A percentile compares a stretch with the other conserved stretches of the same genome.
Evolutionary conservation across 805 yeast species (phyloP).

Genomic region (Schizosaccharomyces cryophilus): DNA sequence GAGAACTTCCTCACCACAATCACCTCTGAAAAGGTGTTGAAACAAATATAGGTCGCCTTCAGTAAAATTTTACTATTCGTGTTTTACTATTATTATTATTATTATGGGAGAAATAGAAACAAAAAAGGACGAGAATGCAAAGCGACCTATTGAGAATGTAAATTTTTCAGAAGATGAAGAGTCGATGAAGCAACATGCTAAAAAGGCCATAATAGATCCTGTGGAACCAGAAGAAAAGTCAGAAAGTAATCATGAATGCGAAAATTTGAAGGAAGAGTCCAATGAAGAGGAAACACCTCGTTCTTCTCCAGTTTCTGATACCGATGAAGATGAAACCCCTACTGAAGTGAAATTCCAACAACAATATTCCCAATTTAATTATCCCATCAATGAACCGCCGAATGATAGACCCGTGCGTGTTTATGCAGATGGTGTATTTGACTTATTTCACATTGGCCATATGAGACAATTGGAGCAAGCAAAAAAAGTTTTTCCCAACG

Average conservation of each 20-base stretch:
- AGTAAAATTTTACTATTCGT: too few relatives aligned
- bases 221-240: neutral
- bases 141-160: neutral
- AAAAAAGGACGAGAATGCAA: too few relatives aligned
- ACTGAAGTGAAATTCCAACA: neutral
- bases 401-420: constrained; percentile 63
- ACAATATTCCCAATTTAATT: constrained; percentile 11
- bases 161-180: neutral
- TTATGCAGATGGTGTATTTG: constrained; percentile 98
- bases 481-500: constrained; percentile 71
- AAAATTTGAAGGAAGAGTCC: neutral
- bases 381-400: constrained; percentile 58
- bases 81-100: too few relatives aligned
- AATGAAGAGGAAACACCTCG: neutral
- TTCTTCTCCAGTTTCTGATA: neutral
- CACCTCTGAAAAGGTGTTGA: too few relatives aligned
- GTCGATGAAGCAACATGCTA: neutral
- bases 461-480: constrained; percentile 96
- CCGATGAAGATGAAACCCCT: neutral
- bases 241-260: neutral
- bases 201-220: neutral
- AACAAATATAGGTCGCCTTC: too few relatives aligned
- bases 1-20: too few relatives aligned
- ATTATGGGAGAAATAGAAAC: too few relatives aligned
- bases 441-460: constrained; percentile 86